phyloP scores from a whole-genome alignment of 805 yeast genomes.

The Metschnikowia lunata region DNA sequence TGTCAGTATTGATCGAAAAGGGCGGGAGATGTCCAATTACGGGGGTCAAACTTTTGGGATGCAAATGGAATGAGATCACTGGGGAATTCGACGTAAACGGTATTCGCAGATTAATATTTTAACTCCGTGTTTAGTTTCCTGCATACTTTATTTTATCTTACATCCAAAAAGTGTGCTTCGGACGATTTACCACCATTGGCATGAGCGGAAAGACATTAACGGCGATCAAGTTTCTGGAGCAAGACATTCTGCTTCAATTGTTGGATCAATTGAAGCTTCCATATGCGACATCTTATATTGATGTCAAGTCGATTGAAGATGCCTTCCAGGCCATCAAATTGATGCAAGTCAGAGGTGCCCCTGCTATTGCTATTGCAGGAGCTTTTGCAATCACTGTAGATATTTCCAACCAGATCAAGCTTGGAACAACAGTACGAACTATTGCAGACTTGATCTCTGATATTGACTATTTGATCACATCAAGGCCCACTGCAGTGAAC shows the following conservation, averaged over 20 bases:
- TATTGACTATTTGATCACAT: conserved; percentile 62
- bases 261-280: conserved; percentile 84
- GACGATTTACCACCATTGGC: background rate
- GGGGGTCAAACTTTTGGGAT: conserved; percentile 65
- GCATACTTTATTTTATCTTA: background rate
- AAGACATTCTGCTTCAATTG: conserved; percentile 46
- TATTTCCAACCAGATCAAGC: conserved; percentile 30
- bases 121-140: background rate
- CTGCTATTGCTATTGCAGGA: conserved; percentile 96
- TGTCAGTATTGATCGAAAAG: conserved; percentile 3
- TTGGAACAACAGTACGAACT: conserved; percentile 20
- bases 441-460: conserved; percentile 35
- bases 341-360: conserved; percentile 98
- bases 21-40: conserved; percentile 86
- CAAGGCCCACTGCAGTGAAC: conserved; percentile 96
- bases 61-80: conserved; percentile 54
- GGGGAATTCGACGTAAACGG: conserved; percentile 74
- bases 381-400: conserved; percentile 81
- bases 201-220: conserved; percentile 30
- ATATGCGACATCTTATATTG: conserved; percentile 65
- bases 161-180: no score
- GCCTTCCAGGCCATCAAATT: conserved; percentile 78
- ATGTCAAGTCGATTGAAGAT: conserved; percentile 59
- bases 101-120: conserved; percentile 68
- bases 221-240: conserved; percentile 64